Evolutionary conservation across 2,329 filamentous ascomycete genomes (phyloP).

Genomic region (Clathrospora elynae): DNA sequence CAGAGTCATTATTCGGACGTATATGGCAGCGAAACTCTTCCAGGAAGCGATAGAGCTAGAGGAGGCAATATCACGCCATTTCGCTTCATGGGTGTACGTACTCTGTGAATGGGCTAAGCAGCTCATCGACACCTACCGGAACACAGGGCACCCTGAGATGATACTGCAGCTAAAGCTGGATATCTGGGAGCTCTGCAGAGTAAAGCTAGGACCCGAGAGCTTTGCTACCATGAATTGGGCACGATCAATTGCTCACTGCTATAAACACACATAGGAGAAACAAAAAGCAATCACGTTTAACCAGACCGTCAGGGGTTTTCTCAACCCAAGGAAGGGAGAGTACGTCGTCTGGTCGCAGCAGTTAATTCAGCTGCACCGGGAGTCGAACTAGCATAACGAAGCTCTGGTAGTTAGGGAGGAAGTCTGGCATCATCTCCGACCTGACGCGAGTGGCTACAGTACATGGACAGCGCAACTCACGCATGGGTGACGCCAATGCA

Average conservation of each 20-base stretch:
- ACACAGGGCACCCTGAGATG: neutral
- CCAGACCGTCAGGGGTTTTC: neutral
- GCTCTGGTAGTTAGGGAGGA: neutral
- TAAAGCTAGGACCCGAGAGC: neutral
- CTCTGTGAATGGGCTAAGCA: neutral
- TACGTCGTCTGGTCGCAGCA: neutral
- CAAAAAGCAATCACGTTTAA: neutral
- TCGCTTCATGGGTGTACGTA: neutral
- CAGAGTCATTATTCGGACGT: neutral
- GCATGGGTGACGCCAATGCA: too few relatives aligned
- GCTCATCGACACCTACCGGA: neutral
- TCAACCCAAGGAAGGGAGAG: neutral
- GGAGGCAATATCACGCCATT: neutral
- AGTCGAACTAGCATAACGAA: neutral
- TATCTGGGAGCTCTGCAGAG: neutral
- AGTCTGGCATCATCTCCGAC: neutral
- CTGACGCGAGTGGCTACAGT: neutral
- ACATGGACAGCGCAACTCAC: neutral
- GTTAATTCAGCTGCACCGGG: neutral
- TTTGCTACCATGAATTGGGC: neutral
- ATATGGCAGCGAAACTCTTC: neutral
- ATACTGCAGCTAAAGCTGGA: neutral
- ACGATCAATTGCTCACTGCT: neutral
- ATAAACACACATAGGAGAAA: neutral
- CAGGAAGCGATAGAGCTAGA: neutral